These are phyloP conservation scores for Phytophthora aleatoria DNA, from an alignment of 352 stramenopile genomes.

Conservation along the genomic window DNA sequence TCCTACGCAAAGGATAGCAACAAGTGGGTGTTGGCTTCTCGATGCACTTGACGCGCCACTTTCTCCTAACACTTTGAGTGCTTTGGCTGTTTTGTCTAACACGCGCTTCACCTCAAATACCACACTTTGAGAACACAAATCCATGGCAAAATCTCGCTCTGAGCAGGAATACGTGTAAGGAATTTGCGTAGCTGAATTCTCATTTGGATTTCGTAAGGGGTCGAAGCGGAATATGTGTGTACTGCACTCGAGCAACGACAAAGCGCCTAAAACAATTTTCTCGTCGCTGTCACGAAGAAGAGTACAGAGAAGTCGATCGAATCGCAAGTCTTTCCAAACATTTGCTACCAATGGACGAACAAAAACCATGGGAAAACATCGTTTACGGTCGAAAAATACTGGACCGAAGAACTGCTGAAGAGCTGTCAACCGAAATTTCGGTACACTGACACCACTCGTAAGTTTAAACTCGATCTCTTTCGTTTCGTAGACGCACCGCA, in stretches of 20 bases:
- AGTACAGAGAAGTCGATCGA: conserved; percentile 28
- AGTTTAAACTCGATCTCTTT: conserved; percentile 57
- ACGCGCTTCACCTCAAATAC: conserved; percentile 27
- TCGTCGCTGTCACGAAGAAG: conserved; percentile 47
- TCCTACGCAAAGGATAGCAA: conserved; percentile 28
- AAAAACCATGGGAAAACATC: conserved; percentile 32
- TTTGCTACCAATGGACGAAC: conserved; percentile 22
- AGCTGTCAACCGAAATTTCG: conserved; percentile 47
- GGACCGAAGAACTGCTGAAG: conserved; percentile 44
- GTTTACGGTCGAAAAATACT: conserved; percentile 37
- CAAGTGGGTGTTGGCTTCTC: conserved; percentile 25
- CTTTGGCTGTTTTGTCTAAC: conserved; percentile 24
- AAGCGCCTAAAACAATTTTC: conserved; percentile 33
- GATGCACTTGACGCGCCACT: conserved; percentile 21
- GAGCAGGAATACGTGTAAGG: conserved; percentile 5
- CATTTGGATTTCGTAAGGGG: conserved; percentile 1
- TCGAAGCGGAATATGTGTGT: conserved; percentile 45
- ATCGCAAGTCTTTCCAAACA: conserved; percentile 38
- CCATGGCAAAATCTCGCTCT: conserved; percentile 20
- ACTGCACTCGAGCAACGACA: conserved; percentile 48
- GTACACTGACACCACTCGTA: conserved; percentile 29
- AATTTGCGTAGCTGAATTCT: not conserved
- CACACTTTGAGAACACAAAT: conserved; percentile 25
- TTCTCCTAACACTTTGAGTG: conserved; percentile 42
- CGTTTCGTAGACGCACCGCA: conserved; percentile 33